These are phyloP conservation scores for Oxytropis ochrocephala DNA, from an alignment of 306 rosid genomes.

Conservation along the genomic window DNA sequence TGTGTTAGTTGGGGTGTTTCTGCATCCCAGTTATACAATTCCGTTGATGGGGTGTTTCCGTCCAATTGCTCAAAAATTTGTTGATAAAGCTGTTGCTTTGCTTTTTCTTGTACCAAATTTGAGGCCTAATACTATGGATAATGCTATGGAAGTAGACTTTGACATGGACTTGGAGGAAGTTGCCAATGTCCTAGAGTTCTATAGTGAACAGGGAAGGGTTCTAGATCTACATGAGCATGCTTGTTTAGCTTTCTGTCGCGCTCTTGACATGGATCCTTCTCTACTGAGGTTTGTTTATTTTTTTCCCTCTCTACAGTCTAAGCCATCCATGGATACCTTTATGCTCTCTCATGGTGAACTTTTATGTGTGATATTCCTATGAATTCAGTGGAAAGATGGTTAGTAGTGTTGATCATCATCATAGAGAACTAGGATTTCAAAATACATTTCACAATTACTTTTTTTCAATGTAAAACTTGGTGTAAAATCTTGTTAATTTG, in stretches of 20 bases:
- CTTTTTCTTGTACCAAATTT: conserved; percentile 56
- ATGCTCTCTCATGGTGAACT: neutral
- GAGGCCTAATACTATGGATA: conserved; percentile 29
- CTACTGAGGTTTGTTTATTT: conserved; percentile 53
- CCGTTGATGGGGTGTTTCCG: conserved; percentile 73
- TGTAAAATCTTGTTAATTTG: neutral
- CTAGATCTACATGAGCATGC: conserved; percentile 85
- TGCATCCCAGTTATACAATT: conserved; percentile 60
- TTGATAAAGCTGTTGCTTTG: conserved; percentile 50
- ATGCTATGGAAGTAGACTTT: conserved; percentile 12
- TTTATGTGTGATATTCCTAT: neutral
- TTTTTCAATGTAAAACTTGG: neutral
- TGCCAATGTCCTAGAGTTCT: conserved; percentile 41
- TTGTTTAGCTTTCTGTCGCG: conserved; percentile 75
- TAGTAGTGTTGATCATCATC: neutral
- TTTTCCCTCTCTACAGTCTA: neutral
- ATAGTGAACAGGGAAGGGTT: conserved; percentile 44
- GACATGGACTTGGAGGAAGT: conserved; percentile 37
- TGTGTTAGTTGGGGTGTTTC: conserved; percentile 48
- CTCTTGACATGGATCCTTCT: conserved; percentile 59
- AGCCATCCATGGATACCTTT: neutral
- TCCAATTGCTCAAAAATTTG: conserved; percentile 40
- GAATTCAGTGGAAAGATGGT: neutral
- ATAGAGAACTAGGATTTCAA: neutral
- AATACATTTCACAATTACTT: neutral